Percentiles rank a stretch among this genome's conserved stretches.
These are phyloP conservation scores for Gomphus bonarii DNA, from an alignment of 1,284 basidiomycete species.

Conservation along the genomic window DNA sequence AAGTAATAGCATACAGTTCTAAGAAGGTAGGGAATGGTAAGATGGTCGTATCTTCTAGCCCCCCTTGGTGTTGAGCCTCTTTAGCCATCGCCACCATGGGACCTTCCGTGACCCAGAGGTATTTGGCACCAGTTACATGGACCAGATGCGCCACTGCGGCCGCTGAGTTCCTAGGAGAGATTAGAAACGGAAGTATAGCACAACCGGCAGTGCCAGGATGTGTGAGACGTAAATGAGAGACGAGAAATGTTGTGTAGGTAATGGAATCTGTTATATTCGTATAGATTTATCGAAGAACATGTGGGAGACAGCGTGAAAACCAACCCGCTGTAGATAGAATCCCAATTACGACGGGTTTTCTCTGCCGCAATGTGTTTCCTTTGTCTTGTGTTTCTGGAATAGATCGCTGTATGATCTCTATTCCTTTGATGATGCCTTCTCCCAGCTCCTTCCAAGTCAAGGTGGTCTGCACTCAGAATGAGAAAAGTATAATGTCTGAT, in stretches of 20 bases:
- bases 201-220: neutral
- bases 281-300: neutral
- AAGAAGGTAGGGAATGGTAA: constrained; percentile 2
- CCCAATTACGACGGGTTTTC: constrained; percentile 16
- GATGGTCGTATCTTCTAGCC: neutral
- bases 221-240: constrained; percentile 5
- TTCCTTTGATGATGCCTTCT: neutral
- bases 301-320: constrained; percentile 1
- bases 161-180: constrained; percentile 22
- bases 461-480: neutral
- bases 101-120: constrained; percentile 7
- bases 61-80: neutral
- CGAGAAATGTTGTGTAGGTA: constrained; percentile 7
- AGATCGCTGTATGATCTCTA: neutral
- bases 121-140: constrained; percentile 5
- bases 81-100: constrained; percentile 1
- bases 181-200: constrained; percentile 18
- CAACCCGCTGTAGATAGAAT: constrained; percentile 21
- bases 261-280: constrained; percentile 1
- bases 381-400: constrained; percentile 2
- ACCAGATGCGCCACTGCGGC: constrained; percentile 16
- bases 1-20: neutral
- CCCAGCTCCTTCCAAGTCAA: constrained; percentile 3
- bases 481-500: neutral
- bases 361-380: too few species aligned